phyloP scores from a whole-genome alignment of 768 basidiomycete genomes.

The Pholiota conissans region DNA sequence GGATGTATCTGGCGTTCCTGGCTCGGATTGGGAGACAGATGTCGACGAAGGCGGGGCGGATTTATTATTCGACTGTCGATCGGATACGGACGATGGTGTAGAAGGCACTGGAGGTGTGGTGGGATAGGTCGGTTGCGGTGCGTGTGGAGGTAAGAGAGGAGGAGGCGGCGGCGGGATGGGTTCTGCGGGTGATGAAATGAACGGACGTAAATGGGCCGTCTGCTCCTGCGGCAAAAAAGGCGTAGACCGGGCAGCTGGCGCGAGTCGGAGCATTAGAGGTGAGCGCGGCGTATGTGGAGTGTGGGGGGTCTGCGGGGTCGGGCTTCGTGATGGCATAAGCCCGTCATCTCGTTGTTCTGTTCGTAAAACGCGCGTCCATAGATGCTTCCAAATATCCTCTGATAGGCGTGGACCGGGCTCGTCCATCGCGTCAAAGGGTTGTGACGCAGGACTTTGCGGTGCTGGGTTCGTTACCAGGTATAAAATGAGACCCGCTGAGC shows the following conservation, averaged over 20 bases:
- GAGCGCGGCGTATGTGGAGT: conserved; percentile 41
- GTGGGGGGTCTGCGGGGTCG: conserved; percentile 37
- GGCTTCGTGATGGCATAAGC: conserved; percentile 31
- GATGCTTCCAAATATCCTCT: conserved; percentile 83
- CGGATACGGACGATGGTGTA: conserved; percentile 55
- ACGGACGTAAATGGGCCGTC: conserved; percentile 39
- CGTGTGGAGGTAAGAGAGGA: conserved; percentile 14
- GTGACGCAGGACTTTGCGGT: conserved; percentile 16
- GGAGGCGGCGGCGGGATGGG: conserved; percentile 10
- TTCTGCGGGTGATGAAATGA: conserved; percentile 41
- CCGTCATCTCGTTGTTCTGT: conserved; percentile 54
- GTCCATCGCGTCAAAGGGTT: conserved; percentile 28
- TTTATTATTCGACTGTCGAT: conserved; percentile 45
- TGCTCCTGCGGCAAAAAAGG: conserved; percentile 38
- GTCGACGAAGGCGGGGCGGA: conserved; percentile 49
- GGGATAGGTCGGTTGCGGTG: conserved; percentile 34
- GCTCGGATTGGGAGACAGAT: conserved; percentile 38
- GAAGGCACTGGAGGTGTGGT: conserved; percentile 51
- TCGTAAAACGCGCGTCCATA: conserved; percentile 76
- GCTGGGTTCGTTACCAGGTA: conserved; percentile 60
- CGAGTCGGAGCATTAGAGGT: conserved; percentile 36
- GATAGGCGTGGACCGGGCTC: conserved; percentile 81
- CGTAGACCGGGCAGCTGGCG: conserved; percentile 39
- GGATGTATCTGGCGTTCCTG: conserved; percentile 59
- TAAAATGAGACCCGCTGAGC: conserved; percentile 77